Conservation (phyloP, 176 grass and related monocot genomes). For the Urochloa ruziziensis region DNA sequence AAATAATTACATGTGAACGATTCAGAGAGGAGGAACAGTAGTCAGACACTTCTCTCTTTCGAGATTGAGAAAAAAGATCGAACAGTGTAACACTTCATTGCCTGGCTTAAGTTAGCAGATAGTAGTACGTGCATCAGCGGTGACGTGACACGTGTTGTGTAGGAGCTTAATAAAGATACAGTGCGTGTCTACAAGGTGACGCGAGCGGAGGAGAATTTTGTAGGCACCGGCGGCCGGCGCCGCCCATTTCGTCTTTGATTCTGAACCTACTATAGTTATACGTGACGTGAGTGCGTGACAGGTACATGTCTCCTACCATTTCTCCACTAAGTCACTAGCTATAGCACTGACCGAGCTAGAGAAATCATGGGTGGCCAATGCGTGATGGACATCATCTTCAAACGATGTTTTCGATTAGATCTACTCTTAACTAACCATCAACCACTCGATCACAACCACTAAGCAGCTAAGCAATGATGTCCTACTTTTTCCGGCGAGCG, state of each 20-base stretch:
- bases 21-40: not conserved
- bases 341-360: not conserved
- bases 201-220: not conserved
- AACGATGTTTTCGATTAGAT: not conserved
- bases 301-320: slow-evolving; percentile 7
- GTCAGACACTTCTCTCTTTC: not conserved
- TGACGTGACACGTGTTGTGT: not conserved
- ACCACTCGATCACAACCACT: not conserved
- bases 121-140: not conserved
- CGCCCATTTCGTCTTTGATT: not conserved
- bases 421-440: slow-evolving; percentile 3
- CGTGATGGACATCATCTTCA: not conserved
- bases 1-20: not conserved
- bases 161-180: not conserved
- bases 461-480: not conserved
- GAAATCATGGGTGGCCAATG: not conserved
- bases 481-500: too few relatives aligned
- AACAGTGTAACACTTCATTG: not conserved
- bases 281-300: not conserved
- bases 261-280: too few relatives aligned
- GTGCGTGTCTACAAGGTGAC: not conserved
- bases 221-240: not conserved
- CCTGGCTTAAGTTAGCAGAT: not conserved
- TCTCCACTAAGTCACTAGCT: not conserved
- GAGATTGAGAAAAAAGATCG: not conserved